Conservation (phyloP, 1,284 basidiomycete genomes). For the Ceratobasidium sp. region DNA sequence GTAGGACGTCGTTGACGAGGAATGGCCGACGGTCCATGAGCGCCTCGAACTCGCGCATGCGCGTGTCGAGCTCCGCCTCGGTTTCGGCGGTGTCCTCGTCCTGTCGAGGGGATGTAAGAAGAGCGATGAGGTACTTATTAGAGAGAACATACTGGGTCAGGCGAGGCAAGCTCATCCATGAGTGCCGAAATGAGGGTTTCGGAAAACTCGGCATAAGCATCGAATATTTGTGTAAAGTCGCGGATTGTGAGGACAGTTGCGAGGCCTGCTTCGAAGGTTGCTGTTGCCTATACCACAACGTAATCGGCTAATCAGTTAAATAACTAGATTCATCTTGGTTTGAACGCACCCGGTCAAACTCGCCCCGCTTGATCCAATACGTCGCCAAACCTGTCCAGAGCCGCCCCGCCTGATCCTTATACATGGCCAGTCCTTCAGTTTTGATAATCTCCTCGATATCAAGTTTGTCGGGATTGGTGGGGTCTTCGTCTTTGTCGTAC, state of each 20-base stretch:
- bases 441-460: slow-evolving; percentile 89
- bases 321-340: background rate
- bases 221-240: slow-evolving; percentile 98
- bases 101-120: slow-evolving; percentile 54
- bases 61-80: slow-evolving; percentile 85
- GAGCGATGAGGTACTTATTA: background rate
- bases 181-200: slow-evolving; percentile 91
- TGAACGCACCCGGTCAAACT: slow-evolving; percentile 74
- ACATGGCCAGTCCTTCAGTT: slow-evolving; percentile 86
- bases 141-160: slow-evolving; percentile 59
- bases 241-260: slow-evolving; percentile 89
- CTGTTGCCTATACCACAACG: slow-evolving; percentile 65
- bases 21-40: slow-evolving; percentile 97
- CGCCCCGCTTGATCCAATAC: slow-evolving; percentile 97
- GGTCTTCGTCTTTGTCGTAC: slow-evolving; percentile 86
- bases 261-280: slow-evolving; percentile 90
- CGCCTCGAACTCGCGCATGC: slow-evolving; percentile 94
- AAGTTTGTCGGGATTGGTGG: slow-evolving; percentile 74
- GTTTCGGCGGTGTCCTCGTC: slow-evolving; percentile 83
- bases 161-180: slow-evolving; percentile 84
- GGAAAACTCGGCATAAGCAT: slow-evolving; percentile 94
- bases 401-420: slow-evolving; percentile 96
- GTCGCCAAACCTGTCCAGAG: slow-evolving; percentile 97
- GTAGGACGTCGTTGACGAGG: slow-evolving; percentile 94
- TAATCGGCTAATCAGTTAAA: background rate